Base-by-base conservation (phyloP, 108 stramenopile species). In the Nitzschia palea region DNA sequence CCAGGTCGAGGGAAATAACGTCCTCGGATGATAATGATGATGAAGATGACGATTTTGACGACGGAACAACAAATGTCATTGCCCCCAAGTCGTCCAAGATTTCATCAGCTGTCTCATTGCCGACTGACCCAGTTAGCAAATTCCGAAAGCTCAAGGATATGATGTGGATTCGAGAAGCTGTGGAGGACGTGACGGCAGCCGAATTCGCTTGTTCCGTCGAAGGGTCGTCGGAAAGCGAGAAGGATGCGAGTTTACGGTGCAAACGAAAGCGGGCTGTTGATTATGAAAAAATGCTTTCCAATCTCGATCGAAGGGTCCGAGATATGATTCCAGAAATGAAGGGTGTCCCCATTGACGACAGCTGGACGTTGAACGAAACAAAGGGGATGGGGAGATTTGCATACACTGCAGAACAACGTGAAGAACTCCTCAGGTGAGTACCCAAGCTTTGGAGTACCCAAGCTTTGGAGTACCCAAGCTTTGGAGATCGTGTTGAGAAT, bases 81-180 rank as follows among this genome's bases (percentile, higher is more conserved):
- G 55, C 55, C 5, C 37, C 37, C 37, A 4, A 48, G 18, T 48
- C 47, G 18, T 8, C 47, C 17, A 48, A 18, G 18, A 5, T 48
- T 12, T 4, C 47, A 48, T 18, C 47, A 20, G 47, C 47, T 4
- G 22, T 20, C 15, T 40, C 37, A 40, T 20, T 20, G 4, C 47
- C 47, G 4, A 40, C 8, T 22, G 30, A 40, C 37, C 62, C 58
- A 14, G 64, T 65, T 26, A 66, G 72, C 70, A 85, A 82, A 62
- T 83, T 95, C 32, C 84, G 86, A 42, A 70, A 74, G 54, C 77
- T 95, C 62, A 88, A 89, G 65, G 94, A 95, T 68, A 67, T 87
- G 22, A 90, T 95, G 89, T 95, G 94, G 94, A 74, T 91, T 1
- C 86, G 89, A 15, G 90, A 92, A 71, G 72, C 88, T 8, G 69